Base-by-base conservation (phyloP, 2,329 filamentous ascomycete genomes). In the Sclerotinia nivalis region DNA sequence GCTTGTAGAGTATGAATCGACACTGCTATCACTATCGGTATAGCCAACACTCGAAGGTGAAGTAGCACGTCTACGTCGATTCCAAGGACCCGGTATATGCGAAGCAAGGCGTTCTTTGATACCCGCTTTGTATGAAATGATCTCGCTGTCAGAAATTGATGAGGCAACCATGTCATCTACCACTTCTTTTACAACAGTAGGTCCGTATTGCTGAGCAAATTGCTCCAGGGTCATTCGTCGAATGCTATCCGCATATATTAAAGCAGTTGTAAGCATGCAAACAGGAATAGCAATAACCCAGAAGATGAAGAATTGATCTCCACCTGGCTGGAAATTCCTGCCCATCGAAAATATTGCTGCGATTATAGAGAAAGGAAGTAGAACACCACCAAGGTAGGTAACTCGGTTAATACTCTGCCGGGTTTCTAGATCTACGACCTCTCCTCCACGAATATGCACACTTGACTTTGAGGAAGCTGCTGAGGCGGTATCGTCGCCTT, bases 181-280 rank as follows among this genome's bases (percentile, higher is more conserved):
- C 18, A 61, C 56, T 40, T 18, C 56, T 9, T 43, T 49, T 6
- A 49, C 49, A 10, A 25, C 40, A 37, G 25, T 9, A 31, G 34
- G 25, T 20, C 66, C 56, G 9, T 68, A 61, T 28, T 45, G 34
- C 28, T 47, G 58, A 40, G 45, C 31, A 6, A 52, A 61, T 43
- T 68, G 66, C n/a, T 62, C 56, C 37, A 61, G 45, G 2, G 66
- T 61, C 56, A 68, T 68, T 54, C 66, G n/a, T n/a, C 66, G 37
- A 28, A 68, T 68, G n/a, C 66, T 68, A 25, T 68, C 66, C 6
- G 47, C 66, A 54, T 61, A 68, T 31, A 68, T 68, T 25, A 68
- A 37, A n/a, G 34, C 47, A 6, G 45, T 68, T 10, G 66, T 68
- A 13, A 68, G n/a, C 28, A 50, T 28, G 25, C 66, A 68, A 1